Evolutionary conservation across 208 protist genomes (phyloP), one percentile per base, ranked within the genome.

Genomic region (Trypanosoma lewisi): DNA sequence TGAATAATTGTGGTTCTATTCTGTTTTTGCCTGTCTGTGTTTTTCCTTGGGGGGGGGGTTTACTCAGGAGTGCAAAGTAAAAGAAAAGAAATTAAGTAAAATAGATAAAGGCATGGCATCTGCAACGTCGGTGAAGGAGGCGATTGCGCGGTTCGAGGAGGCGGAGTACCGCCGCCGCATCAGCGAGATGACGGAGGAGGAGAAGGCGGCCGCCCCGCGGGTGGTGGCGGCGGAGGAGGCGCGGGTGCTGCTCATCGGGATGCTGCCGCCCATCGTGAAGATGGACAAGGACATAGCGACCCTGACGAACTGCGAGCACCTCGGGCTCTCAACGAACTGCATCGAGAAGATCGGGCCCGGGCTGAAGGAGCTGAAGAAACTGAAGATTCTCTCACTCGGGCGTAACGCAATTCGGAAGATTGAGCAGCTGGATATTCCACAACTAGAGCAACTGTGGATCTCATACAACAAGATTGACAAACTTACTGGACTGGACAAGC

Each of bases 401-500:
- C 83, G 97, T 41, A 98, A 98, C 81, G 75, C 64, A 37, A 96
- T 98, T 54, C 97, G 97, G 53, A 97, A 97, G 78, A 65, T 98
- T 28, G 94, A 98, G 80, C 92, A 97, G 61, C 83, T 98, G 6
- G 96, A 98, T 61, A 67, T 92, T 27, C 86, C 80, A 21, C 93
- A 95, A 55, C 81, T 98, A n/a, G 75, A 97, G 74, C 83, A 98
- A 78, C 78, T 98, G 28, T 98, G 96, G 97, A 65, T 97, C 2
- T 98, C 93, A 12, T 98, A 98, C 78, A 98, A 98, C 82, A 84
- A 95, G 30, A 97, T 98, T 42, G 95, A 96, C 50, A 95, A 97
- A 74, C 80, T 98, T 14, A 89, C 81, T 0, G 95, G 96, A 9
- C 74, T 98, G 16, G 90, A 97, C 67, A 97, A 97, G 78, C 77